These are phyloP conservation scores for Nitzschia sp. DNA, from an alignment of 108 stramenopile species.

Conservation along the genomic window DNA sequence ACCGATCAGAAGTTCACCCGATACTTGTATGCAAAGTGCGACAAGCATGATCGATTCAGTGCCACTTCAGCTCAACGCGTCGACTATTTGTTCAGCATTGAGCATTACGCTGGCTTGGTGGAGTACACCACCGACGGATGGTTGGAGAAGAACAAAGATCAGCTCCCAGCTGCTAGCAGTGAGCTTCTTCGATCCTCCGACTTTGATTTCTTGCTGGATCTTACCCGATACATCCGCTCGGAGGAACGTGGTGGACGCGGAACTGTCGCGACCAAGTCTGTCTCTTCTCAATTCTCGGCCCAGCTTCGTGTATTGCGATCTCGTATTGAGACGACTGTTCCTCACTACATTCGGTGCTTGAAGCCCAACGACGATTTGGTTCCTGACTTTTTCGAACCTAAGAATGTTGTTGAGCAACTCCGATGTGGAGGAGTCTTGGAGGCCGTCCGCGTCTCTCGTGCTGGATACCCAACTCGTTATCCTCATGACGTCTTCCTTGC, in stretches of 20 bases:
- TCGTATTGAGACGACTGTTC: conserved; percentile 76
- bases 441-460: conserved; percentile 94
- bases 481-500: conserved; percentile 75
- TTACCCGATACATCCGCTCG: conserved; percentile 62
- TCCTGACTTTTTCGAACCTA: conserved; percentile 82
- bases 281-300: conserved; percentile 74
- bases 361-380: conserved; percentile 88
- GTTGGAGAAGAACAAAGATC: conserved; percentile 91
- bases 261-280: conserved; percentile 77
- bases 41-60: conserved; percentile 64
- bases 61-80: conserved; percentile 71
- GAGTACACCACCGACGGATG: conserved; percentile 82
- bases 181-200: conserved; percentile 68
- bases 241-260: conserved; percentile 73
- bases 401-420: conserved; percentile 86
- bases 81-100: conserved; percentile 78
- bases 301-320: conserved; percentile 84
- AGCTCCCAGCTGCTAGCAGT: conserved; percentile 68
- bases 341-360: conserved; percentile 91
- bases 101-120: conserved; percentile 90
- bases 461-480: conserved; percentile 94
- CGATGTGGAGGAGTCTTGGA: conserved; percentile 95
- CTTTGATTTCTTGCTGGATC: conserved; percentile 57
- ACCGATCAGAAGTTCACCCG: conserved; percentile 88
- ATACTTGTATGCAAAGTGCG: conserved; percentile 85